Conservation (phyloP, 805 yeast species). For the Zygosaccharomyces gambellarensis region DNA sequence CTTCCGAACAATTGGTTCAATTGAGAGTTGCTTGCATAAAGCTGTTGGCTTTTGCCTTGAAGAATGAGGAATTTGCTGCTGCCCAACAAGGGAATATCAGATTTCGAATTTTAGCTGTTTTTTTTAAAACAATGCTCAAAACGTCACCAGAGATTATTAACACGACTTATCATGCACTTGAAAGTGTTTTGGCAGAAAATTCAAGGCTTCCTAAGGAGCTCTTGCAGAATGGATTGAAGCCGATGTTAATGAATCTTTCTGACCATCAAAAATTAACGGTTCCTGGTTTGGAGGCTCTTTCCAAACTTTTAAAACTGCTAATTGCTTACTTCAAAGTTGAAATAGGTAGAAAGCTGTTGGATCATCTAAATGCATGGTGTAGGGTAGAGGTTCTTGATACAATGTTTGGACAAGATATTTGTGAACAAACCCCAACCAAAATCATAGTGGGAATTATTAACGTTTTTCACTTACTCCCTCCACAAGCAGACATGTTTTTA, state of each 20-base stretch:
- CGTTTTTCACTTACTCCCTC: constrained; percentile 85
- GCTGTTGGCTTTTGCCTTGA: constrained; percentile 73
- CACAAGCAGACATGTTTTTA: constrained; percentile 87
- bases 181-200: constrained; percentile 76
- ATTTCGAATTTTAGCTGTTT: constrained; percentile 83
- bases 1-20: constrained; percentile 82
- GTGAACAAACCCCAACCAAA: constrained; percentile 74
- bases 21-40: constrained; percentile 86
- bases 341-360: constrained; percentile 86
- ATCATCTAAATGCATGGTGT: constrained; percentile 95
- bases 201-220: constrained; percentile 89
- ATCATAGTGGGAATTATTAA: constrained; percentile 86
- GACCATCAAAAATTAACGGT: constrained; percentile 89
- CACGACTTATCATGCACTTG: constrained; percentile 88
- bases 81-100: constrained; percentile 74
- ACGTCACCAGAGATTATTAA: constrained; percentile 81
- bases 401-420: constrained; percentile 74
- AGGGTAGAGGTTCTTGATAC: constrained; percentile 71
- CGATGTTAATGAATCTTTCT: constrained; percentile 90
- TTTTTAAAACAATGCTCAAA: constrained; percentile 87
- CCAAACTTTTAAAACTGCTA: constrained; percentile 75
- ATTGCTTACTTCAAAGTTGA: constrained; percentile 95
- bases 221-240: constrained; percentile 90
- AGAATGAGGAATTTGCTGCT: constrained; percentile 75
- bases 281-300: constrained; percentile 85